Base-by-base conservation (phyloP, 768 basidiomycete genomes). In the Russula emetica region DNA sequence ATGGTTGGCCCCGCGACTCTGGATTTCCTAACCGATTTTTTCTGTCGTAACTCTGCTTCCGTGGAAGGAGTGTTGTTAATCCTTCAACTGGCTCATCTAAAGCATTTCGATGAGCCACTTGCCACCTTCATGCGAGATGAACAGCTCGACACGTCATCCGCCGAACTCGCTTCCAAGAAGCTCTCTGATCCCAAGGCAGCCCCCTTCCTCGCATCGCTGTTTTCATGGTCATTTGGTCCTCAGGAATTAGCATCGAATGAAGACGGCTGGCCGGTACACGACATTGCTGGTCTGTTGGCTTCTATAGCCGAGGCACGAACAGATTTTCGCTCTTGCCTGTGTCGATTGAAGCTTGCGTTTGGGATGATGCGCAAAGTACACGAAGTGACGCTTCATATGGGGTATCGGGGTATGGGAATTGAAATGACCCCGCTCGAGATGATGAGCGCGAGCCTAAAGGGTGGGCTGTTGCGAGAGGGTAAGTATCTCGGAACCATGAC, bases 101-200 rank as follows among this genome's bases (percentile, higher is more conserved):
- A 87, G 64, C 90, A 92, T 71, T 90, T 88, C 67, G 78, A 79
- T 30, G 83, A 88, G 28, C 84, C 85, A 0, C 72, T 89, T 16
- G 77, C 81, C 3, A 55, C 79, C 9, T 74, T 86, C 18, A 71
- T 76, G 8, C 72, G 72, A 26, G 66, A 74, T 50, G 73, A 60
- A 59, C 70, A 40, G 5, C 68, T 55, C 14, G 70, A 67, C 11
- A 67, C 55, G 28, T n/a, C 49, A 5, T 38, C 44, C 5, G 13
- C 24, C 10, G 28, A 55, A 20, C 55, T 55, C 38, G 50, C 63
- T 18, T 8, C 18, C 47, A 30, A 44, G 44, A 50, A 53, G 22
- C 62, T 76, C 30, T 53, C 61, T 24, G 58, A 70, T 20, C 64
- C 67, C 8, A 42, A 60, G 64, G 77, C 69, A 24, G 70, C 54